These are phyloP conservation scores for Castanea sativa DNA, from an alignment of 306 rosid genomes.

Conservation along the genomic window DNA sequence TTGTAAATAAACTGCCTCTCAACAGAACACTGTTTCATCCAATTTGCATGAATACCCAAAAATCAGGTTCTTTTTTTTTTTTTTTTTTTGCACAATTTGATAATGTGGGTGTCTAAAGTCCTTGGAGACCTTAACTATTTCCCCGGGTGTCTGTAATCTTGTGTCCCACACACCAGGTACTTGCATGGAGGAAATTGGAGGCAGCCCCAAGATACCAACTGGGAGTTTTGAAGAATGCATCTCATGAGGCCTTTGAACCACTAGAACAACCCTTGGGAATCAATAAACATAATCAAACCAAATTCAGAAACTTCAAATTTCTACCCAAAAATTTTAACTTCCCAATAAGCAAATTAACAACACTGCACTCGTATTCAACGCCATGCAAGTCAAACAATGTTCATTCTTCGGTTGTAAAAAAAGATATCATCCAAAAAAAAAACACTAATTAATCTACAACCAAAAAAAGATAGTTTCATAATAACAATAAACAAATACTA, in stretches of 20 bases:
- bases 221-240: no score
- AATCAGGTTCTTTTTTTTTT: neutral
- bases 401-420: neutral
- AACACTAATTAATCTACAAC: neutral
- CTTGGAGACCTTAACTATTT: no score
- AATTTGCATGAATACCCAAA: neutral
- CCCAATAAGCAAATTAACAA: constrained; percentile 10
- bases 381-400: constrained; percentile 16
- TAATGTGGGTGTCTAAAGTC: no score
- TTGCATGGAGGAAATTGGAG: no score
- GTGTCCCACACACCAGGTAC: no score
- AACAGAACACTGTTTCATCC: neutral
- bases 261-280: no score
- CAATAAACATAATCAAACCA: neutral
- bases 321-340: neutral
- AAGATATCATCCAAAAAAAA: neutral
- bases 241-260: no score
- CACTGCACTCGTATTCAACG: neutral
- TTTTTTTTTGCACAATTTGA: no score
- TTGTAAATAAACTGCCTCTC: neutral
- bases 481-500: no score
- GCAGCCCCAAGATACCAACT: no score
- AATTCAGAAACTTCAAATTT: neutral
- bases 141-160: no score
- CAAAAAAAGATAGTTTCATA: neutral